A percentile compares a stretch with the other conserved stretches of the same genome.
phyloP scores from a whole-genome alignment of 2,329 filamentous ascomycete genomes.

The Colletotrichum godetiae region DNA sequence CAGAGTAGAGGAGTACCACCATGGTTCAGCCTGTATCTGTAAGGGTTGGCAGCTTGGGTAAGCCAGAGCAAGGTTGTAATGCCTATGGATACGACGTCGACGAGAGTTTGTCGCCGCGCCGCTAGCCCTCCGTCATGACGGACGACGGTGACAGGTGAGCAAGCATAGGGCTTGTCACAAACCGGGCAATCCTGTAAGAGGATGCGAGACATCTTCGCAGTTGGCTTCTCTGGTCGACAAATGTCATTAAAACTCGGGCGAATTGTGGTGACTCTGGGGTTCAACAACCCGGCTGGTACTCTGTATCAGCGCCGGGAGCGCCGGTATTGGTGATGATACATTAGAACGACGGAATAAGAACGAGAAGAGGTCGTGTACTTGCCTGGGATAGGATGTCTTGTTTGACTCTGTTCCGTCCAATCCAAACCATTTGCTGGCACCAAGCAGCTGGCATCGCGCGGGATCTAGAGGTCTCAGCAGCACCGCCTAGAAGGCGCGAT shows the following conservation, averaged over 20 bases:
- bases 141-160: conserved; percentile 18
- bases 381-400: neutral
- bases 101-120: conserved; percentile 17
- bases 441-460: neutral
- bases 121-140: conserved; percentile 22
- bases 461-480: neutral
- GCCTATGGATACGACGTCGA: conserved; percentile 10
- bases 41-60: neutral
- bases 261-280: neutral
- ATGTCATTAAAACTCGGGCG: neutral
- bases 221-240: neutral
- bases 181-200: neutral
- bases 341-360: neutral
- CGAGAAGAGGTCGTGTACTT: neutral
- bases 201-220: neutral
- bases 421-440: neutral
- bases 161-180: conserved; percentile 4
- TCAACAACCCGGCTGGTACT: neutral
- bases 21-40: neutral
- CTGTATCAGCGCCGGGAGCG: neutral
- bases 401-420: too few species aligned
- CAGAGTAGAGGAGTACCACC: neutral
- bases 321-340: neutral
- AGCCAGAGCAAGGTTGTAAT: neutral
- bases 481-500: neutral